Conservation (phyloP, 2,329 filamentous ascomycete genomes). For the Trichoderma cornu-damae region DNA sequence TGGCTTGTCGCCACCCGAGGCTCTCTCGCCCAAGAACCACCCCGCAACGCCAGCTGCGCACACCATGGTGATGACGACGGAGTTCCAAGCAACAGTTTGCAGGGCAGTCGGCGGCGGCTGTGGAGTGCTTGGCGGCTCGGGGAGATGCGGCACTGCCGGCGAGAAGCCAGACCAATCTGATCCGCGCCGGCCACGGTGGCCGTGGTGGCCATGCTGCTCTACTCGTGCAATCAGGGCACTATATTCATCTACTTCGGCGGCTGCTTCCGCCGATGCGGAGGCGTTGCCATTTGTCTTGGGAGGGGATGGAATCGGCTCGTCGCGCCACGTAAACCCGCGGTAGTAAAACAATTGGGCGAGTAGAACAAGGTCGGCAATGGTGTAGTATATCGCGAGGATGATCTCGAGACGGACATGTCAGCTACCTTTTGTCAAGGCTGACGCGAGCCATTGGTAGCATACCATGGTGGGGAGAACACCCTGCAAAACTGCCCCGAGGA, state of each 20-base stretch:
- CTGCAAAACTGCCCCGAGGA: constrained; percentile 85
- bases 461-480: constrained; percentile 91
- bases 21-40: constrained; percentile 63
- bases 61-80: constrained; percentile 71
- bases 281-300: constrained; percentile 37
- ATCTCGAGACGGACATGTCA: constrained; percentile 43
- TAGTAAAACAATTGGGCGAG: constrained; percentile 94
- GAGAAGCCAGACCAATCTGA: constrained; percentile 63
- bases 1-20: constrained; percentile 38
- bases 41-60: constrained; percentile 76
- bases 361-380: constrained; percentile 83
- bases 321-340: constrained; percentile 68
- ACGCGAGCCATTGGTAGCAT: constrained; percentile 22
- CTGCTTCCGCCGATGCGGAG: not conserved
- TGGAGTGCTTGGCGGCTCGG: constrained; percentile 40
- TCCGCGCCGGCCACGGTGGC: constrained; percentile 43
- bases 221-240: constrained; percentile 47
- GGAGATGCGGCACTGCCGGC: constrained; percentile 73
- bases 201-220: constrained; percentile 43
- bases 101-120: constrained; percentile 46
- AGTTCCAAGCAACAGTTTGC: constrained; percentile 66
- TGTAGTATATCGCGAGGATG: constrained; percentile 92
- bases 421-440: not conserved
- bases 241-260: constrained; percentile 42
- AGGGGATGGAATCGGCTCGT: constrained; percentile 43